These are phyloP conservation scores for Lasiosphaeris hirsuta DNA, from an alignment of 495 filamentous ascomycete species.

Conservation along the genomic window DNA sequence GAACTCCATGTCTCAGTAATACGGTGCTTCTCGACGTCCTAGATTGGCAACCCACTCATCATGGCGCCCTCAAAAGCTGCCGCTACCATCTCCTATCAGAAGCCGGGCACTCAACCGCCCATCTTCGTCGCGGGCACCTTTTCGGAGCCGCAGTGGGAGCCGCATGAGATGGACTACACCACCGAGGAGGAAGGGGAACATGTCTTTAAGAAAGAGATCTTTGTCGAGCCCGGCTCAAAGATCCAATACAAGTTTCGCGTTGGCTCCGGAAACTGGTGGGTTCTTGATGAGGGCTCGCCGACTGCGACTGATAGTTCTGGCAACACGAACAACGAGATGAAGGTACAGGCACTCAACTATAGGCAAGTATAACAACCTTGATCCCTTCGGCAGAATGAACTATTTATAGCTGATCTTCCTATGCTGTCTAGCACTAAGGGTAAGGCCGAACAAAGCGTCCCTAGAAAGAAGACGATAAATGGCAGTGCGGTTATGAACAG, in stretches of 20 bases:
- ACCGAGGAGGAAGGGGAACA: conserved; percentile 41
- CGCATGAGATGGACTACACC: conserved; percentile 54
- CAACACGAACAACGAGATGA: conserved; percentile 57
- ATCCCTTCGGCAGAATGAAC: too few species aligned
- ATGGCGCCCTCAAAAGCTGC: conserved; percentile 40
- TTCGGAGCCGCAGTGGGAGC: conserved; percentile 60
- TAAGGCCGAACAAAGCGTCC: too few species aligned
- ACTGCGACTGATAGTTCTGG: conserved; percentile 54
- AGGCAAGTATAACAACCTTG: conserved; percentile 10
- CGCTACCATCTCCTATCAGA: conserved; percentile 56
- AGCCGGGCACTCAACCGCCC: conserved; percentile 54
- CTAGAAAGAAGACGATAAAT: background rate
- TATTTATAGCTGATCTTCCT: too few species aligned
- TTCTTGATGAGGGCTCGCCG: conserved; percentile 52
- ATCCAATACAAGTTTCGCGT: conserved; percentile 71
- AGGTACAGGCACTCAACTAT: conserved; percentile 27
- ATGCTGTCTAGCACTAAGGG: too few species aligned
- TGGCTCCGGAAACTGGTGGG: conserved; percentile 62
- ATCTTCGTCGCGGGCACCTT: conserved; percentile 65
- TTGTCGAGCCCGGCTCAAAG: conserved; percentile 42
- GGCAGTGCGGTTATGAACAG: background rate
- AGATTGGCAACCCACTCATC: conserved; percentile 13
- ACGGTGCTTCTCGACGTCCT: background rate
- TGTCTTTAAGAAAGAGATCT: conserved; percentile 45
- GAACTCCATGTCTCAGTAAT: conserved; percentile 11